Conservation (phyloP, 2,329 filamentous ascomycete species). For the Cytospora mali region DNA sequence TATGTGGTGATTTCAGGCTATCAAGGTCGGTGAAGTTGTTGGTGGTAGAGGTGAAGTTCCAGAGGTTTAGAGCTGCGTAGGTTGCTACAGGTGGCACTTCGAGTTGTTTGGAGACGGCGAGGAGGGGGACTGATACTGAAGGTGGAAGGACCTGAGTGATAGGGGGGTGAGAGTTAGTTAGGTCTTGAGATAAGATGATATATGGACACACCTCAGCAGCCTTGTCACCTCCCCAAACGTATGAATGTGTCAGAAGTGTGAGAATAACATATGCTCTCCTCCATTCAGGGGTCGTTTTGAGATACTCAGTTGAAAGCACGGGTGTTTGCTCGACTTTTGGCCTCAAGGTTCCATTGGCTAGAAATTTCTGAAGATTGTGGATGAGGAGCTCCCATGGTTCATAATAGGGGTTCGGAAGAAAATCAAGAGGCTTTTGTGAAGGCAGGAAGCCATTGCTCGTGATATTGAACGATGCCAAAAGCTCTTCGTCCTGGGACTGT, state of each 20-base stretch:
- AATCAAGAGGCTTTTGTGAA: constrained; percentile 64
- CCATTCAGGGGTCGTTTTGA: constrained; percentile 73
- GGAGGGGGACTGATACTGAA: constrained; percentile 74
- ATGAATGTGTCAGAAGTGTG: constrained; percentile 78
- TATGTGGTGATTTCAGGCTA: constrained; percentile 71
- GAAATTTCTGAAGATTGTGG: constrained; percentile 66
- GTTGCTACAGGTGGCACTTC: constrained; percentile 88
- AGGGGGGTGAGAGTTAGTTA: constrained; percentile 30
- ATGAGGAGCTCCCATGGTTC: constrained; percentile 76
- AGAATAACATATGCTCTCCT: constrained; percentile 78
- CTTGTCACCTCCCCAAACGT: constrained; percentile 83
- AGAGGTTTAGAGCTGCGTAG: constrained; percentile 83
- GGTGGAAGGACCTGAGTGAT: constrained; percentile 65
- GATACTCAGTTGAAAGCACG: constrained; percentile 65
- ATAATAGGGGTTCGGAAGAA: constrained; percentile 73
- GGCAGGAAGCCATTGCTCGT: constrained; percentile 76
- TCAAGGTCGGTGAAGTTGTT: constrained; percentile 65
- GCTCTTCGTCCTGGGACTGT: constrained; percentile 30
- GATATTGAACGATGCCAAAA: constrained; percentile 42
- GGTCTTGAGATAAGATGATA: too few relatives aligned
- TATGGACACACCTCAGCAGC: constrained; percentile 65
- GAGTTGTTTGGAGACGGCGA: constrained; percentile 70
- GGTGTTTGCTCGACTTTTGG: constrained; percentile 66
- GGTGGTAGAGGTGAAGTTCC: constrained; percentile 74
- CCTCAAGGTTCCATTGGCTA: constrained; percentile 67